Conservation (phyloP, 2,329 filamentous ascomycete genomes). For the Ophiostoma novo-ulmi region DNA sequence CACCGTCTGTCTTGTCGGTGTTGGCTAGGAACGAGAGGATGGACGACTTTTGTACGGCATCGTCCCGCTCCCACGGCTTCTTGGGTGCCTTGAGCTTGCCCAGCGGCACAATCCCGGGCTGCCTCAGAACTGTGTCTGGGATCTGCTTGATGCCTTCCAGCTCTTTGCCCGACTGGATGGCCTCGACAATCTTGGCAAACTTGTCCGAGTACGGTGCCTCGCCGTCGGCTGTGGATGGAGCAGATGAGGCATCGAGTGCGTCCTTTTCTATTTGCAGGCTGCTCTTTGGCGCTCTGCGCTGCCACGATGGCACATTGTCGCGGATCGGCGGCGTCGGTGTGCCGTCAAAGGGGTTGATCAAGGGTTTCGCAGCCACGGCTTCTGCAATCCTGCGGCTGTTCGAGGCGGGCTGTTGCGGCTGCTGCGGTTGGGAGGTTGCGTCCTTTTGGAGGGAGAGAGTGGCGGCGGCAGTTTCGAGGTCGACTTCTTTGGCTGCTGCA, state of each 20-base stretch:
- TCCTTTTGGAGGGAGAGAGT: not conserved
- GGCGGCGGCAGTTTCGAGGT: not conserved
- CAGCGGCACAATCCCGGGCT: conserved; percentile 51
- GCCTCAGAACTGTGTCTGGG: conserved; percentile 69
- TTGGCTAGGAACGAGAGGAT: conserved; percentile 8
- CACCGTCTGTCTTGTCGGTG: not conserved
- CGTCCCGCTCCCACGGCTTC: conserved; percentile 67
- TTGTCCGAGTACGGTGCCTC: conserved; percentile 69
- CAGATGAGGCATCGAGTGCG: not conserved
- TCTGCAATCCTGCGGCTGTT: conserved; percentile 24
- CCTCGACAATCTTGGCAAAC: conserved; percentile 79
- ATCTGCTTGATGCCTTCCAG: conserved; percentile 86
- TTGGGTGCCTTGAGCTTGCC: conserved; percentile 45
- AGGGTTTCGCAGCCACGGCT: conserved; percentile 17
- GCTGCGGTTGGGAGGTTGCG: too few relatives aligned
- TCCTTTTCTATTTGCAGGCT: not conserved
- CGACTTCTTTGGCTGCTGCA: conserved; percentile 30
- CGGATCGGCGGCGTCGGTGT: conserved; percentile 22
- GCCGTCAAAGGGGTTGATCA: conserved; percentile 25
- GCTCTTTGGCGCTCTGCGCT: conserved; percentile 41
- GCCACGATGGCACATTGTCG: conserved; percentile 38
- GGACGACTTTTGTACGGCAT: conserved; percentile 14
- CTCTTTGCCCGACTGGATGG: conserved; percentile 75
- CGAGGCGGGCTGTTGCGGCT: not conserved
- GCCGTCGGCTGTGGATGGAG: conserved; percentile 19